phyloP scores from a whole-genome alignment of 805 yeast species.

The Cyberlindnera saturnus region DNA sequence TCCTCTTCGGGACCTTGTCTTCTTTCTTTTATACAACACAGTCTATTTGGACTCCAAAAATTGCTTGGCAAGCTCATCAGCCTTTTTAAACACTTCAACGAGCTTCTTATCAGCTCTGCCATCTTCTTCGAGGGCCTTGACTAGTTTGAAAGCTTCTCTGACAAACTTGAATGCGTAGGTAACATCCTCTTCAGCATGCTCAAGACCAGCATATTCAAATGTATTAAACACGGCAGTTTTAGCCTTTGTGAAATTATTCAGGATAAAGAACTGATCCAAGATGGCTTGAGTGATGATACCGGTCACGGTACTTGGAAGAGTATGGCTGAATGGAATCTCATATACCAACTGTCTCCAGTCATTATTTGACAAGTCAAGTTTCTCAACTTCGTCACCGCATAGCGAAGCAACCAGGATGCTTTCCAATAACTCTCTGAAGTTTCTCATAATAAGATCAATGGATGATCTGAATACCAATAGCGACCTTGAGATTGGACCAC shows the following conservation, averaged over 20 bases:
- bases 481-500: slow-evolving; percentile 66
- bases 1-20: too few relatives aligned
- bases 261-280: slow-evolving; percentile 14
- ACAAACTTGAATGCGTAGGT: neutral
- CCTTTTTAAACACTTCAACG: neutral
- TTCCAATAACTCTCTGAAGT: slow-evolving; percentile 50
- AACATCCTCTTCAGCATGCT: neutral
- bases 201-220: neutral
- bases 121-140: slow-evolving; percentile 1
- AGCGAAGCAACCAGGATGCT: slow-evolving; percentile 44
- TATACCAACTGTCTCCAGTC: slow-evolving; percentile 56
- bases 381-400: slow-evolving; percentile 53
- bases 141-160: slow-evolving; percentile 1
- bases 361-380: slow-evolving; percentile 36
- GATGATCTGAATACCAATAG: slow-evolving; percentile 64
- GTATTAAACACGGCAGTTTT: neutral
- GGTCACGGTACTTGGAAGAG: slow-evolving; percentile 53
- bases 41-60: neutral
- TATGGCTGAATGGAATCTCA: slow-evolving; percentile 54
- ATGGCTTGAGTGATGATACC: slow-evolving; percentile 51
- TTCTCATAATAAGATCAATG: slow-evolving; percentile 43
- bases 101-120: neutral
- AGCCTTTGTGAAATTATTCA: neutral
- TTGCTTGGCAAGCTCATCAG: neutral
- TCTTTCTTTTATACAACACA: too few relatives aligned